Evolutionary conservation across 345 rosid genomes (phyloP), one percentile per base, ranked within the genome.

Genomic region (Lepidium didymum): DNA sequence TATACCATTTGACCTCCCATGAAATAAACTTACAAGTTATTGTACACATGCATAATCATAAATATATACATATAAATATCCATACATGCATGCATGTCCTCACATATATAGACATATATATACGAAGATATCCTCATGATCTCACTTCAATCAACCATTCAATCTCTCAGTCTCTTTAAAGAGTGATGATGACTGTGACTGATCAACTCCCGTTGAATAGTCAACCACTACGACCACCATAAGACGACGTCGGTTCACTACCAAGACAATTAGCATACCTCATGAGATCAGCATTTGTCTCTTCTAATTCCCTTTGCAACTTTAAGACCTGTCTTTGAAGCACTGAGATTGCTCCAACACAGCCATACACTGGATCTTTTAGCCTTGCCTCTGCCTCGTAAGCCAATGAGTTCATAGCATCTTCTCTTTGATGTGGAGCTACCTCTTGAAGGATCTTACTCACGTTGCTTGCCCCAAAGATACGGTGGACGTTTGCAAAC

Each of bases 361-460:
- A 86, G 40, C 91, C 91, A 47, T 86, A 84, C 42, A 86, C 91
- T 8, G 88, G 91, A 60, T 86, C 91, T 16, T 82, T 80, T 21
- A 86, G 82, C 36, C 91, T 43, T 23, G 91, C 91, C 62, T 86
- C 91, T 0, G 91, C 91, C 73, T 86, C 91, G 37, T 86, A 86
- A 43, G 91, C 91, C 2, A 86, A 77, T 0, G 91, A 86, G 44
- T 83, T 84, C 41, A 82, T 88, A 1, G 91, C 85, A 38, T 86
- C 91, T 65, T 83, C 88, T 41, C 91, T 62, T 45, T 86, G 91
- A 56, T 84, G 83, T 0, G 88, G 91, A 0, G 68, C 66, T 1
- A 86, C 84, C 37, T 86, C 91, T 6, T 82, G 75, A n/a, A 86
- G 86, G 43, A 86, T 83, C 72, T 86, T 86, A 64, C 86, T 82